Conservation (phyloP, 2,329 filamentous ascomycete species). For the Aspergillus sp. region DNA sequence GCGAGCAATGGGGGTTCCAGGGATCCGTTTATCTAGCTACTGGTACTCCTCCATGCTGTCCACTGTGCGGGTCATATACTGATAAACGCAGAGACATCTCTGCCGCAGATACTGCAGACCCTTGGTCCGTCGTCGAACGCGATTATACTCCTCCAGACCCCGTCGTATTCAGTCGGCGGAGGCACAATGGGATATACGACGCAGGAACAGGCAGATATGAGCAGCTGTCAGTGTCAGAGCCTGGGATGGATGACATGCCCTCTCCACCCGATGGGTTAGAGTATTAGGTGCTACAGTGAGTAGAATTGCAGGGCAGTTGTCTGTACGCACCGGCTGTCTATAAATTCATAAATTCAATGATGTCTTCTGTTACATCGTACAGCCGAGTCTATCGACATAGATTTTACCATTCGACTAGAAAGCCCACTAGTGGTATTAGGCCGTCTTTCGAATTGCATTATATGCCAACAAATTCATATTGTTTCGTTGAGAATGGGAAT, state of each 20-base stretch:
- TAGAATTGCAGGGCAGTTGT: neutral
- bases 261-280: slow-evolving; percentile 2
- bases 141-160: slow-evolving; percentile 17
- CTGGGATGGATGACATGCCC: slow-evolving; percentile 7
- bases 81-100: slow-evolving; percentile 13
- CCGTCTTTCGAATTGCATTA: too few species aligned
- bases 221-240: neutral
- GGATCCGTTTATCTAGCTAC: slow-evolving; percentile 11
- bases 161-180: neutral
- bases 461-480: too few species aligned
- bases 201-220: neutral
- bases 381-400: too few species aligned
- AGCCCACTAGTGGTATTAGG: too few species aligned
- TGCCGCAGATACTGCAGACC: slow-evolving; percentile 22
- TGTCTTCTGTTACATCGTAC: too few species aligned
- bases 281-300: neutral
- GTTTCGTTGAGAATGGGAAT: too few species aligned
- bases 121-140: slow-evolving; percentile 15
- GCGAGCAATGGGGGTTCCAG: slow-evolving; percentile 7
- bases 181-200: neutral
- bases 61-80: neutral
- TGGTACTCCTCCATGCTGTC: neutral
- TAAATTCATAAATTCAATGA: too few species aligned
- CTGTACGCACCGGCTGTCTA: too few species aligned
- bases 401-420: too few species aligned